phyloP scores from a whole-genome alignment of 2,329 filamentous ascomycete species.

The Metarhizium brunneum region DNA sequence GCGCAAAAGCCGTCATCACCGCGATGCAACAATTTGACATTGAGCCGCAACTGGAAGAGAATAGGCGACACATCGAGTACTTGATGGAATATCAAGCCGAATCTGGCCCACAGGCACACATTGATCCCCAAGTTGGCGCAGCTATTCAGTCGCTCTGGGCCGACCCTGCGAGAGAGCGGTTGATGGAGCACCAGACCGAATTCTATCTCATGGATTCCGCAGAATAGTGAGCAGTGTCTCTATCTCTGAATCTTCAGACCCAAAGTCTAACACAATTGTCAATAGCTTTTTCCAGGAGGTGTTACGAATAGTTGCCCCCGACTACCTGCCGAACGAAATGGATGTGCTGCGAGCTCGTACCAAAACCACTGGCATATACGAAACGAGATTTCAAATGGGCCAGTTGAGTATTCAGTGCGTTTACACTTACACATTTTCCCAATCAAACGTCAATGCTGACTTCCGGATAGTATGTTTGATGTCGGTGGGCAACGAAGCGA shows the following conservation, averaged over 20 bases:
- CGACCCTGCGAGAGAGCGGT: conserved; percentile 70
- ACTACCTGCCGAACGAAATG: conserved; percentile 88
- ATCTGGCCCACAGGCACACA: conserved; percentile 75
- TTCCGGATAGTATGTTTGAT: conserved; percentile 79
- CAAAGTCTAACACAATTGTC: background rate
- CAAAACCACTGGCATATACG: conserved; percentile 98
- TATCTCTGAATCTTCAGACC: background rate
- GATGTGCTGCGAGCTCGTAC: conserved; percentile 93
- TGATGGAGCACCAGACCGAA: conserved; percentile 92
- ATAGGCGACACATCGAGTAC: conserved; percentile 67
- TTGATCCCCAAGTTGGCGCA: conserved; percentile 71
- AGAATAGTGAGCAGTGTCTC: conserved; percentile 64
- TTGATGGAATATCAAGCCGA: conserved; percentile 83
- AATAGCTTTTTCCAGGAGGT: conserved; percentile 92
- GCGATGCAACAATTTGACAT: conserved; percentile 91
- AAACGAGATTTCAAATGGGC: conserved; percentile 97
- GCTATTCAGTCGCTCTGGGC: conserved; percentile 85
- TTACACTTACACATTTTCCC: background rate
- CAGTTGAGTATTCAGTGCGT: conserved; percentile 96
- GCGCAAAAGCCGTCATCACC: conserved; percentile 83
- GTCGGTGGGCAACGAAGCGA: conserved; percentile 95
- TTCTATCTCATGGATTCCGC: conserved; percentile 99
- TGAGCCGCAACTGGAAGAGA: conserved; percentile 61
- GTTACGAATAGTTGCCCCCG: conserved; percentile 67
- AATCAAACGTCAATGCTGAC: conserved; percentile 12